Evolutionary conservation across 176 grass and related monocot species (phyloP), one percentile per base, ranked within the genome.

Genomic region (Zizania latifolia): DNA sequence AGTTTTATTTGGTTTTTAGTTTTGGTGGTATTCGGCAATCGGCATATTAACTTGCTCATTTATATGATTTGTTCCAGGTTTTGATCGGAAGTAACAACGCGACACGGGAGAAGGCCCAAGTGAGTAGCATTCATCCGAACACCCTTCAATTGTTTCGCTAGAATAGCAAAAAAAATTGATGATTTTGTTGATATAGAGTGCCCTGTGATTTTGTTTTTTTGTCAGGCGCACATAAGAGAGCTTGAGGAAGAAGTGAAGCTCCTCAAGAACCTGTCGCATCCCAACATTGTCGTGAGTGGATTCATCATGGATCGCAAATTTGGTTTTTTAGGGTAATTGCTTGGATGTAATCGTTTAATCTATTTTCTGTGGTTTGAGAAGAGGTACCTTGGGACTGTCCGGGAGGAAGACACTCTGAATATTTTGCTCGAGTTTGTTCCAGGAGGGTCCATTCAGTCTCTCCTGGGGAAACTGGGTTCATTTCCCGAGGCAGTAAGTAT

Each of bases 201-300:
- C 53, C 35, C 65, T 70, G 10, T 77, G 36, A 34, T 26, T 69
- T 81, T n/a, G 41, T 0, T 29, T 81, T 21, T 61, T 70, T 10
- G 35, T 26, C 50, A 99, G 95, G 95, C 91, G 64, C 91, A 99
- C 78, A 90, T 99, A 81, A 82, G 68, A 82, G 95, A 99, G 67
- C 86, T 99, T 5, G 95, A 99, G 78, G 95, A 99, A 80, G 95
- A 99, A 88, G 95, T 99, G 55, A 99, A 99, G 72, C 87, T 99
- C 80, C 82, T 99, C 16, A 99, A 90, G 82, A 99, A 92, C 63
- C 74, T 94, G 51, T 99, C 92, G 1, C 92, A 99, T 87, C 95
- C 44, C 17, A 99, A 99, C 66, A 99, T 99, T 58, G 91, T 99
- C 36, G 95, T 94, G 64, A 99, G 95, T 94, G 71, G 55, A 67